Conservation (phyloP, 1,284 basidiomycete genomes). For the Marasmius tenuissimus region DNA sequence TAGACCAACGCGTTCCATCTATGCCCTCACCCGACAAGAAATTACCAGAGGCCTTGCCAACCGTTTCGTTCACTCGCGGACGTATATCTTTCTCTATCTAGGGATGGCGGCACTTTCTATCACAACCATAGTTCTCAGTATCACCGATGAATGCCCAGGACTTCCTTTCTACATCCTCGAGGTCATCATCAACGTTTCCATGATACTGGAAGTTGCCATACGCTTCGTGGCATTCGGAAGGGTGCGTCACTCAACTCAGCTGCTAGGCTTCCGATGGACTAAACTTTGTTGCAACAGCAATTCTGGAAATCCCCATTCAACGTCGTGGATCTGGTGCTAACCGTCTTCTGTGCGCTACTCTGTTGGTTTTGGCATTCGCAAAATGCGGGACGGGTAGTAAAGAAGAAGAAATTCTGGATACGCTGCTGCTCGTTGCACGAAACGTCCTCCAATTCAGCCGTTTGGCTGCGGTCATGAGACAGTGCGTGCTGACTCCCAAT, state of each 20-base stretch:
- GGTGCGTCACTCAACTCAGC: too few species aligned
- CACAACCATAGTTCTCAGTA: slow-evolving; percentile 86
- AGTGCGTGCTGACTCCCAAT: slow-evolving; percentile 51
- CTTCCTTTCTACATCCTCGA: slow-evolving; percentile 88
- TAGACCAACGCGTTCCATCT: slow-evolving; percentile 75
- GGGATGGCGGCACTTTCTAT: slow-evolving; percentile 88
- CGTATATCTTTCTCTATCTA: slow-evolving; percentile 85
- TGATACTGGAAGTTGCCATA: slow-evolving; percentile 90
- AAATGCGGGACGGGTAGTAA: slow-evolving; percentile 76
- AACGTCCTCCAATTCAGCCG: slow-evolving; percentile 92
- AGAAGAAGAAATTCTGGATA: slow-evolving; percentile 91
- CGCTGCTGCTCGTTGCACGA: slow-evolving; percentile 83
- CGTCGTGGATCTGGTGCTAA: slow-evolving; percentile 82
- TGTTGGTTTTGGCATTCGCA: slow-evolving; percentile 82
- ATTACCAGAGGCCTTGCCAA: slow-evolving; percentile 81
- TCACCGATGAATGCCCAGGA: slow-evolving; percentile 78
- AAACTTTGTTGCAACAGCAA: slow-evolving; percentile 56
- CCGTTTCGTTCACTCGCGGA: slow-evolving; percentile 80
- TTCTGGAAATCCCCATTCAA: slow-evolving; percentile 95
- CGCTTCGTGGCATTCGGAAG: slow-evolving; percentile 88
- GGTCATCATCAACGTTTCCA: slow-evolving; percentile 85
- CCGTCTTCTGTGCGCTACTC: slow-evolving; percentile 85
- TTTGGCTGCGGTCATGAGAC: slow-evolving; percentile 85
- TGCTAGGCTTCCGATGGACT: too few species aligned
- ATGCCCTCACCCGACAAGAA: slow-evolving; percentile 76